These are phyloP conservation scores for Xylaria sp. DNA, from an alignment of 2,329 filamentous ascomycete genomes.

Conservation along the genomic window DNA sequence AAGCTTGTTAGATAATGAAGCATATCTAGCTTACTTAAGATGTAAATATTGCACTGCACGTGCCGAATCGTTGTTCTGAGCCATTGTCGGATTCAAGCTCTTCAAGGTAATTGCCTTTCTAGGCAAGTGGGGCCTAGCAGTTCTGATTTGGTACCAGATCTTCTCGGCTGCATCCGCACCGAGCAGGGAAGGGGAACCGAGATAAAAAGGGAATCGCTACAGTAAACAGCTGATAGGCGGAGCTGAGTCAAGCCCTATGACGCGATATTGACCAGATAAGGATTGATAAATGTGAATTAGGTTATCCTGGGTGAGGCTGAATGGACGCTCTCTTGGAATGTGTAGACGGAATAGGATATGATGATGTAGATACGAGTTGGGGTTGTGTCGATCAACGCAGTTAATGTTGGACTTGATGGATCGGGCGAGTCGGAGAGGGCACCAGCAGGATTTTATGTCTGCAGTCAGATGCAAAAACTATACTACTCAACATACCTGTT, in stretches of 20 bases:
- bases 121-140: conserved; percentile 30
- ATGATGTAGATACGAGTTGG: conserved; percentile 22
- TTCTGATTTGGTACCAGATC: conserved; percentile 15
- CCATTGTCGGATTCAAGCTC: conserved; percentile 35
- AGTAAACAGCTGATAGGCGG: conserved; percentile 31
- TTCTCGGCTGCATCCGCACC: conserved; percentile 38
- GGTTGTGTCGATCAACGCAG: conserved; percentile 33
- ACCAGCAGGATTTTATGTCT: conserved; percentile 33
- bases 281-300: conserved; percentile 12
- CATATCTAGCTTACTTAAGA: conserved; percentile 43
- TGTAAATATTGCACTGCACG: conserved; percentile 45
- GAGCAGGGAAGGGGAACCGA: conserved; percentile 3
- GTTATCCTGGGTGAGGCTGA: not conserved
- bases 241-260: conserved; percentile 26
- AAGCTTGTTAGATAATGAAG: not conserved
- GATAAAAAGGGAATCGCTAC: conserved; percentile 18
- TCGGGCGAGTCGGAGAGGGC: conserved; percentile 33
- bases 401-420: conserved; percentile 24
- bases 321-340: not conserved
- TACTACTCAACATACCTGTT: not conserved
- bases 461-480: conserved; percentile 7
- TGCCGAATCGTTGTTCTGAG: conserved; percentile 40
- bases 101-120: conserved; percentile 33
- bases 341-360: conserved; percentile 27
- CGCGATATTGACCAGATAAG: conserved; percentile 8